Percentiles rank a stretch among this genome's conserved stretches.
These are phyloP conservation scores for Colletotrichum endophyticum DNA, from an alignment of 2,329 filamentous ascomycete genomes.

Conservation along the genomic window DNA sequence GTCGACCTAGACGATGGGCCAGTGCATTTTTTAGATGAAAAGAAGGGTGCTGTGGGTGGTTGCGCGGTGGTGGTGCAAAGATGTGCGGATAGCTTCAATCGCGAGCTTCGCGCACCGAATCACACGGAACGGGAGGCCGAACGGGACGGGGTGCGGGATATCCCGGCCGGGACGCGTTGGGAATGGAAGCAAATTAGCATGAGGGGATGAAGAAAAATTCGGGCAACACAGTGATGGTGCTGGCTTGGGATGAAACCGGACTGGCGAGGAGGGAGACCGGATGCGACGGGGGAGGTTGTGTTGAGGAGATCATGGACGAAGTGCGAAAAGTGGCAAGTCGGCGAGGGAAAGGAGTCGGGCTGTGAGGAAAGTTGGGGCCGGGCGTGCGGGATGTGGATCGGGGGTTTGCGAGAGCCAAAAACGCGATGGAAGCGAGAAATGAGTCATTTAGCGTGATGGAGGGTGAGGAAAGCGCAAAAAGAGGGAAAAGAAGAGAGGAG, in stretches of 20 bases:
- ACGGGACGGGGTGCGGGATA: neutral
- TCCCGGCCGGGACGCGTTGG: neutral
- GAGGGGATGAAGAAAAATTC: neutral
- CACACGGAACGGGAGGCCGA: neutral
- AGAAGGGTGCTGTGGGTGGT: neutral
- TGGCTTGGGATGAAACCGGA: neutral
- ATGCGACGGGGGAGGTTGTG: slow-evolving; percentile 15
- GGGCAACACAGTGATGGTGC: neutral
- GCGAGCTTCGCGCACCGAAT: neutral
- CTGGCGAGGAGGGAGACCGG: neutral
- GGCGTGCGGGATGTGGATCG: neutral
- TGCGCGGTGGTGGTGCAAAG: slow-evolving; percentile 13
- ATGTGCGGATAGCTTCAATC: slow-evolving; percentile 24
- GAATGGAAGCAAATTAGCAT: neutral
- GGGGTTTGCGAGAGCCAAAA: neutral
- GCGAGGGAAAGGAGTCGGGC: slow-evolving; percentile 10
- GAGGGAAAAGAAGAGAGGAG: slow-evolving; percentile 1
- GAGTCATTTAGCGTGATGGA: slow-evolving; percentile 17
- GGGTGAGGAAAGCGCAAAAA: slow-evolving; percentile 3
- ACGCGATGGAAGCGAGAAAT: neutral
- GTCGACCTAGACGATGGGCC: slow-evolving; percentile 9
- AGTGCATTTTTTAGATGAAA: neutral
- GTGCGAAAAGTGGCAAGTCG: slow-evolving; percentile 14
- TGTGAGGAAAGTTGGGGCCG: slow-evolving; percentile 15
- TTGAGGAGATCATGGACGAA: neutral